phyloP scores from a whole-genome alignment of 164 flowering plant species.

The Cinnamomum micranthum region DNA sequence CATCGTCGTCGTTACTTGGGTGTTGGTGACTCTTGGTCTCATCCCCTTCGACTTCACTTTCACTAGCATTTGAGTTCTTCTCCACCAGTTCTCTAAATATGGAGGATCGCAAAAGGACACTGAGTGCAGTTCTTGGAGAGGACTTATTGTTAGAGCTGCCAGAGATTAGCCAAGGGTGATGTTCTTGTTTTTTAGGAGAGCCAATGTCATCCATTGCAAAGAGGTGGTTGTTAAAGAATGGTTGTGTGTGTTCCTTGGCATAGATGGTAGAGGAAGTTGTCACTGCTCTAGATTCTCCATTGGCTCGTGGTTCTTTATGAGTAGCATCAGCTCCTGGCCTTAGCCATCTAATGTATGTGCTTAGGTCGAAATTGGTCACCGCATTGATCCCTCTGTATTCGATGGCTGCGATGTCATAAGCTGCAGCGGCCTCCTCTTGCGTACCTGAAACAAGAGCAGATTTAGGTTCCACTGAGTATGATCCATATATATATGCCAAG shows the following conservation, averaged over 20 bases:
- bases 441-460: slow-evolving; percentile 39
- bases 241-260: slow-evolving; percentile 4
- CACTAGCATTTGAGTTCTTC: slow-evolving; percentile 31
- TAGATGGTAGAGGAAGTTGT: not conserved
- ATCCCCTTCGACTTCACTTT: slow-evolving; percentile 22
- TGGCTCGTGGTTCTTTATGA: slow-evolving; percentile 3
- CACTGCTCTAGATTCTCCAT: not conserved
- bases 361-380: slow-evolving; percentile 68
- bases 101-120: slow-evolving; percentile 58
- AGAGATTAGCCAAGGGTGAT: slow-evolving; percentile 19
- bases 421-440: slow-evolving; percentile 76
- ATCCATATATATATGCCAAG: too few relatives aligned
- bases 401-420: slow-evolving; percentile 71
- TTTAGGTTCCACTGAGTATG: too few relatives aligned
- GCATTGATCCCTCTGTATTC: slow-evolving; percentile 68
- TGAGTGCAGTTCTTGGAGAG: slow-evolving; percentile 51
- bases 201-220: slow-evolving; percentile 9
- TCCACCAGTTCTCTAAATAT: slow-evolving; percentile 54
- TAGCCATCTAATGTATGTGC: slow-evolving; percentile 62
- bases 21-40: slow-evolving; percentile 10
- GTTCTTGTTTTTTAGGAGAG: slow-evolving; percentile 25
- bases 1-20: slow-evolving; percentile 17
- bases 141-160: slow-evolving; percentile 24
- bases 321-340: too few relatives aligned
- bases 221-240: slow-evolving; percentile 7